Evolutionary conservation across 2,329 filamentous ascomycete species (phyloP).

Genomic region (Dactylonectria macrodidyma): DNA sequence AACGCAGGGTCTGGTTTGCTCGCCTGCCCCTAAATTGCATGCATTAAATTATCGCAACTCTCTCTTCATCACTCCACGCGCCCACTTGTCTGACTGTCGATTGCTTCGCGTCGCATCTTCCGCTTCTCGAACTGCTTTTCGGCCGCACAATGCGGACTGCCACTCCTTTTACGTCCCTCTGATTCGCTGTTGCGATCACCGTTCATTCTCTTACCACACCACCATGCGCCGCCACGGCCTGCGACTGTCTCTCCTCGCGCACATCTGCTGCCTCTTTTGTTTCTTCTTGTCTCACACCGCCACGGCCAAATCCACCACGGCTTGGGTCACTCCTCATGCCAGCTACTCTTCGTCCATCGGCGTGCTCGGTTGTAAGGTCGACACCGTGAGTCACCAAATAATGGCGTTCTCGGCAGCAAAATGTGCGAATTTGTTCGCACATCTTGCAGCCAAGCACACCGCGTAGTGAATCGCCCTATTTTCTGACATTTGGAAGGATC

Average conservation of each 20-base stretch:
- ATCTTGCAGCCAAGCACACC: too few relatives aligned
- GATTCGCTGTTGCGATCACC: slow-evolving; percentile 5
- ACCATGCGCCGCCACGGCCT: slow-evolving; percentile 30
- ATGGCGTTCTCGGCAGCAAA: too few relatives aligned
- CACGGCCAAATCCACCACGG: slow-evolving; percentile 36
- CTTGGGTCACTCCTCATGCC: slow-evolving; percentile 67
- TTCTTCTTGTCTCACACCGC: slow-evolving; percentile 15
- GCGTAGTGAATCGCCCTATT: too few relatives aligned
- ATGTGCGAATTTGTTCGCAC: too few relatives aligned
- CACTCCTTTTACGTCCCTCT: slow-evolving; percentile 35
- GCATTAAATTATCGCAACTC: slow-evolving; percentile 10
- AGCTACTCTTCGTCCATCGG: slow-evolving; percentile 71
- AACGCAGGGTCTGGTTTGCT: neutral
- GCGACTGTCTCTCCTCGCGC: neutral
- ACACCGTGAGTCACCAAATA: slow-evolving; percentile 55
- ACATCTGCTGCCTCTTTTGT: slow-evolving; percentile 30
- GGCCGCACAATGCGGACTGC: slow-evolving; percentile 41
- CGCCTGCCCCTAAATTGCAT: slow-evolving; percentile 20
- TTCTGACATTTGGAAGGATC: slow-evolving; percentile 50
- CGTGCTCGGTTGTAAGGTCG: slow-evolving; percentile 73
- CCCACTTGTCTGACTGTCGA: neutral
- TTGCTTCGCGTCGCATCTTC: slow-evolving; percentile 14
- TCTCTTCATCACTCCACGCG: slow-evolving; percentile 23
- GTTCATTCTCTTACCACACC: slow-evolving; percentile 18
- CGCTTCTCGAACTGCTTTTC: slow-evolving; percentile 3